Evolutionary conservation across 202 grass and related monocot species (phyloP).

Genomic region (Thinopyrum obtusiflorum): DNA sequence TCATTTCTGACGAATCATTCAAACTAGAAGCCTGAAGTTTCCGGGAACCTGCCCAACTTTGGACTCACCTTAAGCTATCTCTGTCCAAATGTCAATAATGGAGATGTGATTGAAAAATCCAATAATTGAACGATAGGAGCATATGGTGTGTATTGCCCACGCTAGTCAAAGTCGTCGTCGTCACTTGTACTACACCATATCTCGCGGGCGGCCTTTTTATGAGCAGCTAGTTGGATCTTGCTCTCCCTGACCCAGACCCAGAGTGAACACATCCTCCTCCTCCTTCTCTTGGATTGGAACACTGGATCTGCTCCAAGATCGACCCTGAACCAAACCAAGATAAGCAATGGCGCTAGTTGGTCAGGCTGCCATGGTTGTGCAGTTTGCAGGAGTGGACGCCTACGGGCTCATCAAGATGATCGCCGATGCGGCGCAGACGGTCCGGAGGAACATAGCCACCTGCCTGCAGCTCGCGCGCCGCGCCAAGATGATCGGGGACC

Average conservation of each 20-base stretch:
- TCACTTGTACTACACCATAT: background rate
- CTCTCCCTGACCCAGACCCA: background rate
- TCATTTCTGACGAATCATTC: background rate
- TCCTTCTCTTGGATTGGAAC: background rate
- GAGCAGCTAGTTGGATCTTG: background rate
- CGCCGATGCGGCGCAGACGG: constrained; percentile 39
- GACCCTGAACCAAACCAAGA: background rate
- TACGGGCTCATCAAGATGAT: constrained; percentile 54
- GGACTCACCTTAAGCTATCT: background rate
- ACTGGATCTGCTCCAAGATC: background rate
- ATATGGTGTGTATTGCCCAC: background rate
- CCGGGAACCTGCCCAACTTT: constrained; percentile 13
- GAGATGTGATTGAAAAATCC: background rate
- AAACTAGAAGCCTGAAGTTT: constrained; percentile 7
- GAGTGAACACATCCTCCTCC: background rate
- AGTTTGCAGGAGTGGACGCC: constrained; percentile 53
- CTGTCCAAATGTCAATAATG: background rate
- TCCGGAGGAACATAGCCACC: constrained; percentile 34
- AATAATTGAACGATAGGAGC: background rate
- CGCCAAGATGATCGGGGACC: constrained; percentile 39
- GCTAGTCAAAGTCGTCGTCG: background rate
- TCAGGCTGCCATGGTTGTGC: constrained; percentile 43
- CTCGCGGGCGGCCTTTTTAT: background rate
- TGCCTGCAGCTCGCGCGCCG: constrained; percentile 48
- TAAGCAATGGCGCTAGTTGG: constrained; percentile 39